phyloP scores from a whole-genome alignment of 805 yeast species.

The Lipomyces sp. region DNA sequence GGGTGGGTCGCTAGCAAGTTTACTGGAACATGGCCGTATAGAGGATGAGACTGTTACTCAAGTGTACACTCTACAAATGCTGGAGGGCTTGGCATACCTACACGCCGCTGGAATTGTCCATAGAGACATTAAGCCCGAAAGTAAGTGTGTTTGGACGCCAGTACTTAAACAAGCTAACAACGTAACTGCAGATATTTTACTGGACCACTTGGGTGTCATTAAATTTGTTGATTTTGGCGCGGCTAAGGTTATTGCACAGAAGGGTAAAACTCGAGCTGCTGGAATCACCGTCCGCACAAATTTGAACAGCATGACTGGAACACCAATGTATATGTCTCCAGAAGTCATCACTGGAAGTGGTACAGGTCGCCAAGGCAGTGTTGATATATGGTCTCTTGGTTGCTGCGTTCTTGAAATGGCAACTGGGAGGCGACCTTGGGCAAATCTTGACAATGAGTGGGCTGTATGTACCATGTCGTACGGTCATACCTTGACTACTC shows the following conservation, averaged over 20 bases:
- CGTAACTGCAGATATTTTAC: slow-evolving; percentile 60
- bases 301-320: slow-evolving; percentile 72
- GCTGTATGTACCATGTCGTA: slow-evolving; percentile 50
- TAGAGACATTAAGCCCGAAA: slow-evolving; percentile 92
- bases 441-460: slow-evolving; percentile 94
- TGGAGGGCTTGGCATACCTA: slow-evolving; percentile 92
- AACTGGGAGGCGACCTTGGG: slow-evolving; percentile 96
- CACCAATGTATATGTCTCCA: slow-evolving; percentile 99
- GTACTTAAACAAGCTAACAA: neutral
- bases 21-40: slow-evolving; percentile 88
- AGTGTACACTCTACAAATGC: slow-evolving; percentile 86
- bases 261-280: slow-evolving; percentile 44
- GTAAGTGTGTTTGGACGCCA: slow-evolving; percentile 10
- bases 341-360: slow-evolving; percentile 85
- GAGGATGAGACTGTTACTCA: slow-evolving; percentile 94
- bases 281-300: slow-evolving; percentile 45
- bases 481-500: neutral
- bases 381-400: slow-evolving; percentile 95
- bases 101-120: slow-evolving; percentile 97
- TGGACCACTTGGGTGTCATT: slow-evolving; percentile 90
- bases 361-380: slow-evolving; percentile 64
- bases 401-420: slow-evolving; percentile 97
- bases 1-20: slow-evolving; percentile 86
- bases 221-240: slow-evolving; percentile 98
- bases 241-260: slow-evolving; percentile 72